Conservation (phyloP, 176 grass and related monocot species). For the Avena eriantha region DNA sequence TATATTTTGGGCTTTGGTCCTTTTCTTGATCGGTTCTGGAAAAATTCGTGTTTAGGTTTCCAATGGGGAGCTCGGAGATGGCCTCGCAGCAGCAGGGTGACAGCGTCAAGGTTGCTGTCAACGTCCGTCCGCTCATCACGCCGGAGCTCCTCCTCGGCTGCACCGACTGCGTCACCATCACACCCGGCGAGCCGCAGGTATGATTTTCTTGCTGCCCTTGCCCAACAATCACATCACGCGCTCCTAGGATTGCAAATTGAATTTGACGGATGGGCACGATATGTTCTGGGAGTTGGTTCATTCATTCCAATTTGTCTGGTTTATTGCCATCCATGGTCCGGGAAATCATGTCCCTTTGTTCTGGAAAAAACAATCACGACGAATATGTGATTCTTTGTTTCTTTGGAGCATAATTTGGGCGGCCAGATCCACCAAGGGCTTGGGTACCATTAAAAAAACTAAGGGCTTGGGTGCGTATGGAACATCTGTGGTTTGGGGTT, state of each 20-base stretch:
- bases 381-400: background rate
- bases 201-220: background rate
- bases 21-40: background rate
- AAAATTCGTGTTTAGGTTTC: conserved; percentile 36
- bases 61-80: conserved; percentile 61
- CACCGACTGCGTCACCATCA: conserved; percentile 79
- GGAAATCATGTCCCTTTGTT: background rate
- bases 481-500: conserved; percentile 5
- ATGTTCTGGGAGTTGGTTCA: background rate
- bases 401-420: conserved; percentile 2
- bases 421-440: background rate
- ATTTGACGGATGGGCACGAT: background rate
- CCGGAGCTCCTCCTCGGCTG: conserved; percentile 78
- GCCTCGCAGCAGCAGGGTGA: conserved; percentile 55
- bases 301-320: background rate
- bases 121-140: conserved; percentile 92
- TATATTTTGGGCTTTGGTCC: background rate
- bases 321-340: background rate
- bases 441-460: too few species aligned
- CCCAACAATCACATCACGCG: background rate
- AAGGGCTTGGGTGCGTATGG: background rate
- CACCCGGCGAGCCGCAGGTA: conserved; percentile 92
- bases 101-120: conserved; percentile 91
- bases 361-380: background rate
- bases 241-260: background rate